Evolutionary conservation across 306 rosid genomes (phyloP), one percentile per base, ranked within the genome.

Genomic region (Casuarina equisetifolia): DNA sequence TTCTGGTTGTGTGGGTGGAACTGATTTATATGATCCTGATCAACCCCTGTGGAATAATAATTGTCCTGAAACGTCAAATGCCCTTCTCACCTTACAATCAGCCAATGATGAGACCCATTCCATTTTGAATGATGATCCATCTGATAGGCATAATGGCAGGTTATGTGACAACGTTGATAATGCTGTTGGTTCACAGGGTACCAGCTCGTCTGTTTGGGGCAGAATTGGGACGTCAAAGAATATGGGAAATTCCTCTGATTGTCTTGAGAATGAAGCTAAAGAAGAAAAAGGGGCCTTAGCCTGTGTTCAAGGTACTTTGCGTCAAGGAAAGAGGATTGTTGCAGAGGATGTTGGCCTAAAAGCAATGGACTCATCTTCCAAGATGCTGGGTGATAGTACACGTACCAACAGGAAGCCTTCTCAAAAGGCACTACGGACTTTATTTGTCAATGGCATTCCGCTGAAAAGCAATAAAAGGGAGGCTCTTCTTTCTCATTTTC

Each of bases 11-110:
- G 81, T 85, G 32, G 85, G 86, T 77, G 98, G 88, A 81, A 89
- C 97, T 69, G 99, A 96, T 85, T 84, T 93, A 75, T 96, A 96
- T 76, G 99, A 96, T 87, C 99, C 99, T 62, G 99, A 96, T 84
- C 99, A 96, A 86, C 99, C 99, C 20, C 86, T 96, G 82, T 96
- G 99, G 99, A 96, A 90, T 83, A 90, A 92, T 85, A 84, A 80
- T 80, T 78, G 90, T 79, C 86, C 90, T 55, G 95, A 91, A 81
- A 83, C 95, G 73, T 83, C 97, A 83, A 90, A 82, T 87, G 80
- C 88, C 8, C 92, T 84, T 71, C 76, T 90, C 54, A 81, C 63
- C 55, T 71, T 90, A 80, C 90, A 84, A 72, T 86, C 98, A 83
- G 78, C 95, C 55, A 91, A 77, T 74, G 97, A 89, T 74, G 97